Conservation (phyloP, 2,329 filamentous ascomycete genomes). For the Neurospora sp. region DNA sequence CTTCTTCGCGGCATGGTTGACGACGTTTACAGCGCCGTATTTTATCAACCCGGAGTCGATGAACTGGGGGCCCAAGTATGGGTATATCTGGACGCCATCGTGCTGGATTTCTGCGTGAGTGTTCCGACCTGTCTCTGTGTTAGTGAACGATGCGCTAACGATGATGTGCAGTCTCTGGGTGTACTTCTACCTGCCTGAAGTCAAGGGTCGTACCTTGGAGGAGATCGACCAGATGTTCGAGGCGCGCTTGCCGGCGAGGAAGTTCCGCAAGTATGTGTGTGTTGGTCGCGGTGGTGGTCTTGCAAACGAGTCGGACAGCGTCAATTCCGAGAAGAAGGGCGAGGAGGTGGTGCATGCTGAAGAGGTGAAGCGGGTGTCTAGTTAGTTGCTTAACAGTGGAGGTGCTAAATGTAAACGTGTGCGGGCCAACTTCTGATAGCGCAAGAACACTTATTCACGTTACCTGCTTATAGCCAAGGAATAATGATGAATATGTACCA, state of each 20-base stretch:
- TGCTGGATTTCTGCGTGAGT: slow-evolving; percentile 23
- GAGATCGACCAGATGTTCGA: slow-evolving; percentile 46
- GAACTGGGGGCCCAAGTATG: slow-evolving; percentile 48
- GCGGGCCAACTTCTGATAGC: neutral
- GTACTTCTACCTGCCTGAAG: slow-evolving; percentile 42
- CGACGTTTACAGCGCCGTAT: slow-evolving; percentile 48
- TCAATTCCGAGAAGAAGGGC: neutral
- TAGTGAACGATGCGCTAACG: neutral
- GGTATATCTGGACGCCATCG: slow-evolving; percentile 43
- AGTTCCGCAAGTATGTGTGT: slow-evolving; percentile 30
- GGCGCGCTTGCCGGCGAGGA: slow-evolving; percentile 29
- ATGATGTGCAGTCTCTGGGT: slow-evolving; percentile 23
- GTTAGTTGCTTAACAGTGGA: neutral
- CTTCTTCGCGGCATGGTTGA: slow-evolving; percentile 47
- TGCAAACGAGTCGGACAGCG: neutral
- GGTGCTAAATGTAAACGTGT: neutral
- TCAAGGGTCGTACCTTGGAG: slow-evolving; percentile 41
- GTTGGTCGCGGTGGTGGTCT: slow-evolving; percentile 8
- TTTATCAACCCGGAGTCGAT: slow-evolving; percentile 46
- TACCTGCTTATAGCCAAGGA: too few relatives aligned
- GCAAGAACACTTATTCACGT: neutral
- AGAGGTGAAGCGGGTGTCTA: neutral
- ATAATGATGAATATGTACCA: neutral
- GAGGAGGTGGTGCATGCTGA: neutral
- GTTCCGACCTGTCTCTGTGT: neutral